Evolutionary conservation across 768 basidiomycete genomes (phyloP).

Genomic region (Hericium alpestre): DNA sequence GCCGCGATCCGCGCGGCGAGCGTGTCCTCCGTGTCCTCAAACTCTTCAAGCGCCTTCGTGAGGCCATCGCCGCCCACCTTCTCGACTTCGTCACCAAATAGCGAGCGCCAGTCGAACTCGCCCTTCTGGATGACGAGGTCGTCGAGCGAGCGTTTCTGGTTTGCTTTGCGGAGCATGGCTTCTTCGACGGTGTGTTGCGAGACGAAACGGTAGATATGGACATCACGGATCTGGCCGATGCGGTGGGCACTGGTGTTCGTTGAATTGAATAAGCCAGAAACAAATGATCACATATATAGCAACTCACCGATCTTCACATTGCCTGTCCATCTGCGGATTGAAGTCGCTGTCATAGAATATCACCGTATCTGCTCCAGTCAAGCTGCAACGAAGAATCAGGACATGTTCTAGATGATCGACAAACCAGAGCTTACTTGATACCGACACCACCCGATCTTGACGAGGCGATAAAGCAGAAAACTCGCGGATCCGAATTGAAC

Average conservation of each 20-base stretch:
- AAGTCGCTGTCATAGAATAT: constrained; percentile 97
- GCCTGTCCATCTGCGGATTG: constrained; percentile 95
- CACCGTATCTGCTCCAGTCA: constrained; percentile 88
- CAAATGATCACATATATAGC: not conserved
- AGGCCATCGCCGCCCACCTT: constrained; percentile 32
- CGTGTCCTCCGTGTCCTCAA: constrained; percentile 83
- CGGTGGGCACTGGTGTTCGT: constrained; percentile 66
- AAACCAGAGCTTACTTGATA: constrained; percentile 64
- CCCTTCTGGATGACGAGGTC: constrained; percentile 88
- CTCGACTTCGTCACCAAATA: constrained; percentile 51
- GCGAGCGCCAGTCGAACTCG: constrained; percentile 87
- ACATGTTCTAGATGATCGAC: constrained; percentile 13
- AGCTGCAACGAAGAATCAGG: constrained; percentile 29
- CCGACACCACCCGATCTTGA: constrained; percentile 79
- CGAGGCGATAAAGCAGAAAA: constrained; percentile 85
- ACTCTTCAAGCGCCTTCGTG: constrained; percentile 69
- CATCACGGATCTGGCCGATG: constrained; percentile 95
- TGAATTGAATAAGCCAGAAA: constrained; percentile 2
- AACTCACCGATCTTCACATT: constrained; percentile 85
- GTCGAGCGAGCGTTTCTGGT: constrained; percentile 90
- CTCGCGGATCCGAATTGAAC: constrained; percentile 67
- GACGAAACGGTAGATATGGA: constrained; percentile 93
- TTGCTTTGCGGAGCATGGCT: constrained; percentile 93
- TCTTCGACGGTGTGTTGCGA: constrained; percentile 89
- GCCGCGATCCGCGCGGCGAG: constrained; percentile 72